A percentile compares a stretch with the other conserved stretches of the same genome.
These are phyloP conservation scores for Pneumocystis carinii DNA, from an alignment of 1,139 yeast species.

Conservation along the genomic window DNA sequence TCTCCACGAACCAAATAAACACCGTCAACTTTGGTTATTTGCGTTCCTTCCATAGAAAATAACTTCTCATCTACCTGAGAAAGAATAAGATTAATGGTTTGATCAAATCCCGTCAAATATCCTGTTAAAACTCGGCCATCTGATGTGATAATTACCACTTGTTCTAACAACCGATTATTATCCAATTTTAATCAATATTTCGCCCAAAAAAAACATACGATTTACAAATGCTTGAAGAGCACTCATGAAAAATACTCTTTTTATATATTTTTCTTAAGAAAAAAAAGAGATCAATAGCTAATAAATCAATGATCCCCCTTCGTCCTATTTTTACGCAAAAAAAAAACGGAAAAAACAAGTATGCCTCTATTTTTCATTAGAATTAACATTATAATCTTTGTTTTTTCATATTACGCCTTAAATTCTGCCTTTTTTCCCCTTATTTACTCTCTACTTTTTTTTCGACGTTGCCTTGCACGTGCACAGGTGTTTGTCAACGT, in stretches of 20 bases:
- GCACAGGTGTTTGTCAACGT: too few relatives aligned
- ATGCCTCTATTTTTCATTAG: background rate
- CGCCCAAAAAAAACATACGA: background rate
- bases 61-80: constrained; percentile 43
- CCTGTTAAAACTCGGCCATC: constrained; percentile 66
- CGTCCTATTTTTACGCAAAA: background rate
- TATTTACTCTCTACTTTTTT: too few relatives aligned
- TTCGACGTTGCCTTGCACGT: too few relatives aligned
- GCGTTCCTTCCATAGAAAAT: constrained; percentile 31
- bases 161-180: constrained; percentile 18
- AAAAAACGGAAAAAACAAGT: background rate
- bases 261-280: background rate
- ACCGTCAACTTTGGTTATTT: constrained; percentile 41
- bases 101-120: constrained; percentile 64
- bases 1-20: constrained; percentile 67
- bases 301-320: background rate
- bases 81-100: constrained; percentile 58
- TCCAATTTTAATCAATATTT: background rate
- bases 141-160: constrained; percentile 63
- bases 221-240: constrained; percentile 1
- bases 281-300: background rate
- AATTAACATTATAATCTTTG: too few relatives aligned
- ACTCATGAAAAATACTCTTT: background rate
- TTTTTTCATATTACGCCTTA: background rate
- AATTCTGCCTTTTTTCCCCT: too few relatives aligned